Evolutionary conservation across 2,329 filamentous ascomycete genomes (phyloP), one percentile per base, ranked within the genome.

Genomic region (Alternaria novae-zelandiae): DNA sequence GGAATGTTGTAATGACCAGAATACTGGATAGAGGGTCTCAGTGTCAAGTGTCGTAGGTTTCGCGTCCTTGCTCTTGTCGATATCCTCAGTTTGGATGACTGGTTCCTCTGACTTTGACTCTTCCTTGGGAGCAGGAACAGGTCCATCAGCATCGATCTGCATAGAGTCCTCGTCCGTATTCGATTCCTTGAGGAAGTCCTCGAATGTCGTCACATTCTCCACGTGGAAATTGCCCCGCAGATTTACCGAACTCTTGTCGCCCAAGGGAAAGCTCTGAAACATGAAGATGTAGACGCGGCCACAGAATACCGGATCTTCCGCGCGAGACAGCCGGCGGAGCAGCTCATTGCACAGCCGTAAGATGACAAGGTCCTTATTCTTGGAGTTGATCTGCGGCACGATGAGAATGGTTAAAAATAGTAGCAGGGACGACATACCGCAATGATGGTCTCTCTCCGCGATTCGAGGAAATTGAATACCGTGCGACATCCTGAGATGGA

Each of bases 271-370:
- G 79, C 94, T 97, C 79, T 99, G 96, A 80, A 98, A 99, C 77
- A 99, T 88, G 80, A 97, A 99, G 68, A 99, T 97, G 80, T 98
- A 98, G 25, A 99, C 96, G 43, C 96, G 88, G 15, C 96, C 96
- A 75, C 96, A 99, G 78, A 99, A 99, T 1, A 96, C 94, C 0
- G 96, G 96, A 79, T 99, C 96, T 78, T 98, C 94, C 5, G 96
- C 95, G 60, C 96, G 89, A n/a, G 96, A 98, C 3, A 99, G 86
- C 49, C 96, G 88, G 36, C 95, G 90, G n/a, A 99, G 85, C 15
- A 99, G 85, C 81, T 98, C 96, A 79, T 98, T 99, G 82, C 96
- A 99, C 64, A 91, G 92, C 74, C 96, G 88, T n/a, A 99, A 83
- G 69, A 98, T 96, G 61, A 97, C 89, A 45, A 98, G 83, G 63